These are phyloP conservation scores for Suillus weaverae DNA, from an alignment of 768 basidiomycete species.

Conservation along the genomic window DNA sequence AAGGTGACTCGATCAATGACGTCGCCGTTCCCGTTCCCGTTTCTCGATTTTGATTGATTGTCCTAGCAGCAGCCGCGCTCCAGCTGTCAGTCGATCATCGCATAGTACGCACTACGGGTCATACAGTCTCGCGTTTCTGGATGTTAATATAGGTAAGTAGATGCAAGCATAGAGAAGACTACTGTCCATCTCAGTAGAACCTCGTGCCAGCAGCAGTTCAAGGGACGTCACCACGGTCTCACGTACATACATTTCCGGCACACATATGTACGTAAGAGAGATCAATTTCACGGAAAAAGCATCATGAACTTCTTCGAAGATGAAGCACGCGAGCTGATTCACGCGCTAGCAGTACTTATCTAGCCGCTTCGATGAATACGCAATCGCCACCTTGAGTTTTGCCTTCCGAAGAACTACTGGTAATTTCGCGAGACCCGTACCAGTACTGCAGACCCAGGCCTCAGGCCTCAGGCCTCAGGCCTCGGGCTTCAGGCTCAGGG, in stretches of 20 bases:
- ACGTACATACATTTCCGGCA: neutral
- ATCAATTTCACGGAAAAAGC: neutral
- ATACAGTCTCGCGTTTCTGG: neutral
- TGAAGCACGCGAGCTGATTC: neutral
- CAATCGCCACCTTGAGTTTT: neutral
- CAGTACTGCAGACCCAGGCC: neutral
- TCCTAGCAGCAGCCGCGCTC: neutral
- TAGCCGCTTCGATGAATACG: neutral
- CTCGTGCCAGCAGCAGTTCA: neutral
- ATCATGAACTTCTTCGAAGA: neutral
- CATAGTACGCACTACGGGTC: neutral
- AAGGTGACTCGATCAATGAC: too few species aligned
- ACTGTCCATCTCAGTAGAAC: neutral
- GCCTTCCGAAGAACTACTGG: neutral
- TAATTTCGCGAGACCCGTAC: neutral
- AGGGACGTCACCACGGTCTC: neutral
- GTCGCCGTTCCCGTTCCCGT: neutral
- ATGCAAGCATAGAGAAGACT: neutral
- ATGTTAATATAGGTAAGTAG: neutral
- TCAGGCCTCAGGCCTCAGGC: neutral
- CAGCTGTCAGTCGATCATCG: too few species aligned
- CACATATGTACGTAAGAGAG: neutral
- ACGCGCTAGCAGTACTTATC: neutral
- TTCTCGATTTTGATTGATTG: neutral
- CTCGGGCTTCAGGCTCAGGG: neutral